Percentiles rank a stretch among this genome's conserved stretches.
Evolutionary conservation across 1,139 yeast species (phyloP).

Genomic region (Diutina scorzettiae): DNA sequence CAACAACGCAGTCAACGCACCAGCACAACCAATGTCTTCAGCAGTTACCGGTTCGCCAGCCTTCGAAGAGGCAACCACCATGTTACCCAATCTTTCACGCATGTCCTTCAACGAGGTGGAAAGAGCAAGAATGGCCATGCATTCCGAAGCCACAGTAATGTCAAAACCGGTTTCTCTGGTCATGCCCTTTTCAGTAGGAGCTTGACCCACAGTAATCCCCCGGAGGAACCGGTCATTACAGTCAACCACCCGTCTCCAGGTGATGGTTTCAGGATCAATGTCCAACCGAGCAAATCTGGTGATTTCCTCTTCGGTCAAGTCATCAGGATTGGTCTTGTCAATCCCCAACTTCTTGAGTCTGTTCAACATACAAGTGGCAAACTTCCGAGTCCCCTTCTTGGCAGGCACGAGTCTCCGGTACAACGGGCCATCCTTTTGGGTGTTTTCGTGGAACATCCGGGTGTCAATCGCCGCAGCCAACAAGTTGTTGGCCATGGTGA

Average conservation of each 20-base stretch:
- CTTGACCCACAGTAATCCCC: constrained; percentile 86
- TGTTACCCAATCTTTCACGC: constrained; percentile 81
- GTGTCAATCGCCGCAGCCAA: constrained; percentile 98
- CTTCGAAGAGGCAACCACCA: constrained; percentile 79
- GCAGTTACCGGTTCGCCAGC: constrained; percentile 87
- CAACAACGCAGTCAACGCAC: constrained; percentile 89
- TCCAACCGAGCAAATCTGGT: constrained; percentile 73
- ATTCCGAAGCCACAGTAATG: constrained; percentile 93
- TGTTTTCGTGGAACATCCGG: constrained; percentile 93
- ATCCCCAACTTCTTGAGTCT: constrained; percentile 77
- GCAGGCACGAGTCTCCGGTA: constrained; percentile 82
- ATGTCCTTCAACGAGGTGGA: constrained; percentile 71
- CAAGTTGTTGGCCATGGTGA: constrained; percentile 88
- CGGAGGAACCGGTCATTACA: constrained; percentile 90
- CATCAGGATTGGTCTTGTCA: constrained; percentile 68
- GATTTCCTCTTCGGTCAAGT: constrained; percentile 70
- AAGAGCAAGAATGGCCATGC: constrained; percentile 96
- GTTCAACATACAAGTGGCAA: constrained; percentile 67
- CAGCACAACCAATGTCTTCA: constrained; percentile 95
- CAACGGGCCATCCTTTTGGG: constrained; percentile 80
- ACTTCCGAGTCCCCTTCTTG: constrained; percentile 70
- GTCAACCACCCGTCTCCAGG: constrained; percentile 96
- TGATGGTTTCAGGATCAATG: constrained; percentile 86
- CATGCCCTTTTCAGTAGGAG: constrained; percentile 88
- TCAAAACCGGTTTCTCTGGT: constrained; percentile 90